Evolutionary conservation across 257 asterid species (phyloP), one percentile per base, ranked within the genome.

Genomic region (Solanum corneliomulleri): DNA sequence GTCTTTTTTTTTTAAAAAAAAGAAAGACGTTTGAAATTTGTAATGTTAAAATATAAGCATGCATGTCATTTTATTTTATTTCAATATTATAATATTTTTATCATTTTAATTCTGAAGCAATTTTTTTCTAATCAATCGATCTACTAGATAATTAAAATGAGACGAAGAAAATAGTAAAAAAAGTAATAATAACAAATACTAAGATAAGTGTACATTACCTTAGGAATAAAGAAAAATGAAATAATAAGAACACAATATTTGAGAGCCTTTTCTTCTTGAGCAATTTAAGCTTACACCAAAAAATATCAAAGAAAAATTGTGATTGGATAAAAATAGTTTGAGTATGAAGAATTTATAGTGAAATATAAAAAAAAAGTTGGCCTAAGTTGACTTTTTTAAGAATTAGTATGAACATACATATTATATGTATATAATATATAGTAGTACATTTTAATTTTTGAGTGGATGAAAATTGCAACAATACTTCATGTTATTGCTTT

Each of bases 191-290:
- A 13, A 68, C 29, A 13, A 68, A 27, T 13, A 68, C 11, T 27
- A 68, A 68, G 21, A 23, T 25, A 76, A 10, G 45, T 81, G 27
- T 15, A 81, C 31, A 31, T 81, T 81, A 81, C 85, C 85, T 81
- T 49, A 70, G 70, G 31, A 81, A 81, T 16, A 13, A 16, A 27
- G 62, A 45, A 35, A 85, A 23, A 58, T 27, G 25, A 60, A 75
- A 62, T 69, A 20, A 49, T 2, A 16, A 16, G 45, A 49, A 49
- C 7, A 49, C 16, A 14, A 49, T 58, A 69, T 31, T 70, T 77
- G 25, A 82, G 70, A 60, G 62, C 91, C 95, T 95, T 95, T 93
- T 90, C 97, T 92, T 94, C 93, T 85, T 88, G 88, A 90, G 95
- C 94, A 94, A 94, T 93, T 88, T 86, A 94, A 88, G 91, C 87